phyloP scores from a whole-genome alignment of 2,329 filamentous ascomycete genomes.

The Fusarium incarnatum region DNA sequence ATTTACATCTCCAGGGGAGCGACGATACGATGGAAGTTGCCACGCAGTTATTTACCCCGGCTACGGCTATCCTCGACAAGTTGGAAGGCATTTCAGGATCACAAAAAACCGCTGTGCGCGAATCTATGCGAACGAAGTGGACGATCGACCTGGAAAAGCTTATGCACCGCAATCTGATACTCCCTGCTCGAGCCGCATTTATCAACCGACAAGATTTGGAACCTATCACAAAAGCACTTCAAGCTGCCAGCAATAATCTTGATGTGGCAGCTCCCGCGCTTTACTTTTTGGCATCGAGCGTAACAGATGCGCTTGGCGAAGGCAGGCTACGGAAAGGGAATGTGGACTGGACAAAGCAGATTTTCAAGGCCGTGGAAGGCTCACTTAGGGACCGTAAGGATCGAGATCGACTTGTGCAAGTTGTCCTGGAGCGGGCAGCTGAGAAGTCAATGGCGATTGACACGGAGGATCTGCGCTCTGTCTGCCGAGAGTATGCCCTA shows the following conservation, averaged over 20 bases:
- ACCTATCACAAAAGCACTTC: slow-evolving; percentile 56
- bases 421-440: slow-evolving; percentile 49
- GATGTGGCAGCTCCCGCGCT: slow-evolving; percentile 57
- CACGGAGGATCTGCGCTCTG: slow-evolving; percentile 54
- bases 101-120: slow-evolving; percentile 19
- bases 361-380: slow-evolving; percentile 51
- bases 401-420: slow-evolving; percentile 47
- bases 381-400: slow-evolving; percentile 43
- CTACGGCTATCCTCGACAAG: slow-evolving; percentile 54
- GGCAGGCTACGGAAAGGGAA: slow-evolving; percentile 51
- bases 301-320: slow-evolving; percentile 41
- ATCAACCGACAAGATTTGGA: slow-evolving; percentile 57
- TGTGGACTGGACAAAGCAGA: slow-evolving; percentile 54
- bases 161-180: slow-evolving; percentile 62
- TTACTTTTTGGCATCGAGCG: slow-evolving; percentile 56
- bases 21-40: slow-evolving; percentile 63
- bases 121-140: slow-evolving; percentile 54
- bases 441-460: slow-evolving; percentile 52
- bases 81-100: slow-evolving; percentile 50
- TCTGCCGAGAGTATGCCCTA: slow-evolving; percentile 59
- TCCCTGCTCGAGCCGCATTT: slow-evolving; percentile 63
- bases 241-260: slow-evolving; percentile 52
- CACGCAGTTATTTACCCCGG: slow-evolving; percentile 57
- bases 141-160: slow-evolving; percentile 60
- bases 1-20: slow-evolving; percentile 63